phyloP scores from a whole-genome alignment of 176 grass and related monocot genomes.

The Cenchrus purpureus region DNA sequence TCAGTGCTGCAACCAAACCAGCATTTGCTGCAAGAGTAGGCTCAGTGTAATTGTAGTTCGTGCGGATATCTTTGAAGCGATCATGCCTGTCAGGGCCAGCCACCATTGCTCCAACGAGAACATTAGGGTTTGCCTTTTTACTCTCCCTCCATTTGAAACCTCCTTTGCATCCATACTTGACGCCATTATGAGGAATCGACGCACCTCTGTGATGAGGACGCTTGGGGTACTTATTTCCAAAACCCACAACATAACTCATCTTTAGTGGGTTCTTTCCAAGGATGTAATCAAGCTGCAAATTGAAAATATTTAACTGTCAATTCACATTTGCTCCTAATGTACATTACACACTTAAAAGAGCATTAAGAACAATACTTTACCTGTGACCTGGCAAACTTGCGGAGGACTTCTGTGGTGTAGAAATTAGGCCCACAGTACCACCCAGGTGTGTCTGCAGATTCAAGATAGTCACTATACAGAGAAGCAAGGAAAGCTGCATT shows the following conservation, averaged over 20 bases:
- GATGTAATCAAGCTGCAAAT: slow-evolving; percentile 84
- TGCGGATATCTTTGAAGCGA: slow-evolving; percentile 83
- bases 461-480: slow-evolving; percentile 80
- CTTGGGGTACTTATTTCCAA: slow-evolving; percentile 81
- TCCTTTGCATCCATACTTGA: slow-evolving; percentile 94
- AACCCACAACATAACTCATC: slow-evolving; percentile 86
- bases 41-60: slow-evolving; percentile 89
- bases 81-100: slow-evolving; percentile 92
- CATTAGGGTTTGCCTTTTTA: slow-evolving; percentile 87
- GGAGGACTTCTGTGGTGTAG: slow-evolving; percentile 83
- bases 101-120: slow-evolving; percentile 80
- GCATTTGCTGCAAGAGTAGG: slow-evolving; percentile 92
- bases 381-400: slow-evolving; percentile 84
- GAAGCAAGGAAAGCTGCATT: slow-evolving; percentile 95
- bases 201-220: slow-evolving; percentile 88
- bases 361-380: slow-evolving; percentile 44
- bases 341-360: slow-evolving; percentile 17
- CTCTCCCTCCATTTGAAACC: slow-evolving; percentile 87
- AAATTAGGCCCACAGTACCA: slow-evolving; percentile 96
- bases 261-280: slow-evolving; percentile 85
- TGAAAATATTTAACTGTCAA: slow-evolving; percentile 39
- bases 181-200: slow-evolving; percentile 89
- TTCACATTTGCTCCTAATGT: slow-evolving; percentile 2
- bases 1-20: slow-evolving; percentile 79
- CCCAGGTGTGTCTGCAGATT: slow-evolving; percentile 81